Evolutionary conservation across 2,329 filamentous ascomycete genomes (phyloP), one percentile per base, ranked within the genome.

Genomic region (Bipolaris zeicola): DNA sequence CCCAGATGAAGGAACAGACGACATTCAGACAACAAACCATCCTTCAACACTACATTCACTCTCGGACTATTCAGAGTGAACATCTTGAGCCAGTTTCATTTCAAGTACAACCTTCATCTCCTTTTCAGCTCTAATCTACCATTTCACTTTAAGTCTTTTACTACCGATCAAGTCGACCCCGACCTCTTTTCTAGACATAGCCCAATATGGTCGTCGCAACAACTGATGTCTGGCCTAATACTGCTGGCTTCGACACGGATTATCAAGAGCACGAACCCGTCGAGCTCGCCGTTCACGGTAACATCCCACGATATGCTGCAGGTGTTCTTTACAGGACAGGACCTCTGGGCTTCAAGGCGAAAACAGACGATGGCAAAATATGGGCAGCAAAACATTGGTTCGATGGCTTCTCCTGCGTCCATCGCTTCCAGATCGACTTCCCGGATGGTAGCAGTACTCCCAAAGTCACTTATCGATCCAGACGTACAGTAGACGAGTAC

Each of bases 301-400:
- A 74, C 0, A 91, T 95, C 48, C 91, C 91, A 1, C 56, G 79
- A 1, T 93, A 89, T 80, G 86, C 86, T 3, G 86, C 89, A 2
- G 91, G 91, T 1, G 81, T 84, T 1, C 80, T 95, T 0, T 94
- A 63, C 39, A 58, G 62, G 6, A 92, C 89, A 0, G 91, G 91
- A 0, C 89, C 90, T 0, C 89, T 90, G 1, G 81, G 84, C 26
- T 85, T 83, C 71, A 82, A 83, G 36, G 76, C 92, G 3, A 80
- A 87, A n/a, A 86, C 85, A 0, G 75, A 83, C 2, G 80, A 80
- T 3, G 85, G 86, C n/a, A 77, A 76, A 13, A 84, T 81, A 0
- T 87, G 87, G 66, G 79, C 81, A 31, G 80, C 88, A 11, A 84
- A 82, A 1, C 90, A 95, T 72, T 95, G 91, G 91, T 95, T 95